Evolutionary conservation across 495 filamentous ascomycete genomes (phyloP), one percentile per base, ranked within the genome.

Genomic region (Neurospora sp.): DNA sequence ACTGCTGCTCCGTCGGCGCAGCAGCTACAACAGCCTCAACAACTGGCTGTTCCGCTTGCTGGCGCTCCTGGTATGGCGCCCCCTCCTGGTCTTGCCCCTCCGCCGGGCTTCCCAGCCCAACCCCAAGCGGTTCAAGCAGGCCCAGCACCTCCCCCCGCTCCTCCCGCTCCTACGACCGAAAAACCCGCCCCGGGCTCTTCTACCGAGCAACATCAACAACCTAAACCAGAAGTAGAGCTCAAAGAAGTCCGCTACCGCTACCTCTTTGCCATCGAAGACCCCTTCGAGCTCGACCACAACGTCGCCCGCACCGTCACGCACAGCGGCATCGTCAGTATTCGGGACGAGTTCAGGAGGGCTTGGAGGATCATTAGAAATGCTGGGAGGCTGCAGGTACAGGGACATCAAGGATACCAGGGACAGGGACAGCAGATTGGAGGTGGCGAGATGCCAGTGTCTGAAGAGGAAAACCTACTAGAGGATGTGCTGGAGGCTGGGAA

Each of bases 261-360:
- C 78, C 87, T 96, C 18, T 90, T 96, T 74, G 91, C 92, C 42
- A 93, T 96, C 73, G 93, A 96, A 77, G 93, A 96, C 78, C 93
- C 93, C 0, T 96, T 96, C 78, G 93, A 96, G 83, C 84, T 87
- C 4, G 88, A 90, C 65, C 93, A 96, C 80, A 96, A 96, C 76
- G 90, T 96, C 61, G 93, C 90, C 9, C 83, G 92, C 40, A 96
- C 93, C 0, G 93, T 95, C 1, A 93, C 89, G 38, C 88, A 91
- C 74, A 86, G 87, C 59, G 92, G 92, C 10, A 91, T 96, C 53
- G 87, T 89, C 0, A 85, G 89, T 4, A 95, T 96, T 69, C 84
- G 92, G 37, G 90, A 93, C 73, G 93, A 96, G 82, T 93, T 96
- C 75, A 84, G 90, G 3, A 86, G 93, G 40, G 92, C 93, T 9